phyloP scores from a whole-genome alignment of 2,329 filamentous ascomycete species.

The Sporothrix humicola region DNA sequence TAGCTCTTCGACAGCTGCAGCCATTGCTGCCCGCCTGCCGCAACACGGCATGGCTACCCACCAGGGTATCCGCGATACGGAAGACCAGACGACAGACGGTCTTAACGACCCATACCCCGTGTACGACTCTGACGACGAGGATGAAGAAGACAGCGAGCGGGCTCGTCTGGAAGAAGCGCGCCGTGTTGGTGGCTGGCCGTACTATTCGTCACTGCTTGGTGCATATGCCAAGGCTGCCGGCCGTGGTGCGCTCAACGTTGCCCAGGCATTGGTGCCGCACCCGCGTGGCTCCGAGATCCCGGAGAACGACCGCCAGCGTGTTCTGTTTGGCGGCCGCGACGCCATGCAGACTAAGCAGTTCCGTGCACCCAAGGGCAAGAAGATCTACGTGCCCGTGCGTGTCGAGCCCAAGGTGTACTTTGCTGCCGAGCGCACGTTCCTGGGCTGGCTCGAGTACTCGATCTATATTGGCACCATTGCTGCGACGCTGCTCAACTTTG shows the following conservation, averaged over 20 bases:
- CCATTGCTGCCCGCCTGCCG: conserved; percentile 32
- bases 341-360: conserved; percentile 65
- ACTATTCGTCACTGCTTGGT: conserved; percentile 66
- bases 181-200: conserved; percentile 76
- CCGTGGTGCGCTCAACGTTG: conserved; percentile 50
- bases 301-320: conserved; percentile 58
- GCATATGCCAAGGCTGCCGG: conserved; percentile 52
- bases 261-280: conserved; percentile 60
- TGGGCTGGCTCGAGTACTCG: conserved; percentile 96
- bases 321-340: conserved; percentile 59
- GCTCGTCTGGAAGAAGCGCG: conserved; percentile 72
- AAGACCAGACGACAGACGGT: conserved; percentile 75
- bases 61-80: conserved; percentile 63
- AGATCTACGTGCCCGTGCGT: conserved; percentile 92
- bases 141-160: conserved; percentile 59
- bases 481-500: conserved; percentile 82
- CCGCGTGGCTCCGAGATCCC: conserved; percentile 64
- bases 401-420: conserved; percentile 99
- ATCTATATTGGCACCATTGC: conserved; percentile 92
- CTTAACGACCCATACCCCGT: conserved; percentile 76
- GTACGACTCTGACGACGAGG: conserved; percentile 89
- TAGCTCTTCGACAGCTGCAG: conserved; percentile 45
- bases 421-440: conserved; percentile 92
- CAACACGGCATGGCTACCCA: conserved; percentile 47
- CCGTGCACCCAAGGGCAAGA: conserved; percentile 80